phyloP scores from a whole-genome alignment of 164 flowering plant species.

The Dillenia suffruticosa region DNA sequence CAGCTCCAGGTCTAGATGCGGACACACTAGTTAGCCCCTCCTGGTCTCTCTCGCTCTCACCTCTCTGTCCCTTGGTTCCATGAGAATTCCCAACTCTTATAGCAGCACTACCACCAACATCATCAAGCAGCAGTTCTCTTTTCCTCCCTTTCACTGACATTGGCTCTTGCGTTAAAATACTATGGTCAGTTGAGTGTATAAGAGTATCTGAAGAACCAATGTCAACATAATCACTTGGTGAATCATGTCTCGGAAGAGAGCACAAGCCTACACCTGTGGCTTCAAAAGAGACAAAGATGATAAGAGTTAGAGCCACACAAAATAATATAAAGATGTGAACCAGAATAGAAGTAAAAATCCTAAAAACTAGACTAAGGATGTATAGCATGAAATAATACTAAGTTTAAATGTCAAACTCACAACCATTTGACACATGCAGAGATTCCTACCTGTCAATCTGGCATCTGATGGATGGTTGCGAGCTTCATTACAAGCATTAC shows the following conservation, averaged over 20 bases:
- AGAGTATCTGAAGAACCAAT: constrained; percentile 13
- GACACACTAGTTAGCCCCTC: not conserved
- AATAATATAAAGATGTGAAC: too few relatives aligned
- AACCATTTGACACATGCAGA: too few relatives aligned
- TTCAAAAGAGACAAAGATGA: too few relatives aligned
- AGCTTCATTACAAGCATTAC: constrained; percentile 28
- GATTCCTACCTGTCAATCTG: constrained; percentile 35
- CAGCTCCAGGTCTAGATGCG: too few relatives aligned
- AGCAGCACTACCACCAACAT: constrained; percentile 26
- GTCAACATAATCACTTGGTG: not conserved
- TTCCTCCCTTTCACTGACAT: constrained; percentile 13
- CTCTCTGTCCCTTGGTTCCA: constrained; percentile 24
- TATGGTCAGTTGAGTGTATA: constrained; percentile 10
- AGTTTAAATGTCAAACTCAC: too few relatives aligned
- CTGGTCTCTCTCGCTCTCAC: constrained; percentile 23
- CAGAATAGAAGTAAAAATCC: too few relatives aligned
- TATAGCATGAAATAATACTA: too few relatives aligned
- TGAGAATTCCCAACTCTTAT: constrained; percentile 12
- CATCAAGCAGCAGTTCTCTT: constrained; percentile 25
- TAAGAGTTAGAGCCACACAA: too few relatives aligned
- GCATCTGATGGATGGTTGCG: constrained; percentile 30
- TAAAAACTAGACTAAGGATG: too few relatives aligned
- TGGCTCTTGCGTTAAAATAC: constrained; percentile 4
- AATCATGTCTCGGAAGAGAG: too few relatives aligned
- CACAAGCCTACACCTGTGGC: too few relatives aligned